Evolutionary conservation across 805 yeast species (phyloP), one percentile per base, ranked within the genome.

Genomic region (Starmerella bacillaris): DNA sequence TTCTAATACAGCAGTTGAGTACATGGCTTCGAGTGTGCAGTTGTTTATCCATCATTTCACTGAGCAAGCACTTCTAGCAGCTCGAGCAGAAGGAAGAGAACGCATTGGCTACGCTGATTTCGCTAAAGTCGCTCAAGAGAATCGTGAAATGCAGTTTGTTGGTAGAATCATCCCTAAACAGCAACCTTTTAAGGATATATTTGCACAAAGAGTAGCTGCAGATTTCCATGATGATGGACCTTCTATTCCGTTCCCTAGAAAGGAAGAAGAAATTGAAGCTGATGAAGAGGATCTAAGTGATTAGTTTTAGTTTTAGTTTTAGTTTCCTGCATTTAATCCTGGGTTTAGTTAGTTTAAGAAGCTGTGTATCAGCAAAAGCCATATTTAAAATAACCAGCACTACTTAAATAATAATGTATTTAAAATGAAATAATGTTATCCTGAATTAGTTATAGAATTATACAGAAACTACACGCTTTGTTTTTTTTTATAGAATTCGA

Each of bases 11-110:
- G 80, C 86, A 0, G 78, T 74, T n/a, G 74, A 70, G 50, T 67
- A 80, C 12, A 61, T 78, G 5, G 80, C 79, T 2, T 64, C 75
- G n/a, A 83, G 89, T 6, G 71, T 86, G 0, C 89, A 78, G 47
- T 55, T 76, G 17, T 78, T 78, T 49, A 63, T 78, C 17, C 74
- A 72, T 53, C 68, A 71, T 48, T 62, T 78, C 40, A 65, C 78
- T 1, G 80, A 74, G 49, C 79, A 75, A 49, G 83, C 89, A 0
- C 60, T 71, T 4, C 54, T 73, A 37, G 59, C 63, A 17, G 78
- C 92, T 21, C 68, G 71, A 45, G 59, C 71, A 24, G 76, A 70
- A 20, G 70, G 71, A 42, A 58, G 86, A 31, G 74, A 75, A 59
- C 74, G 73, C 44, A 56, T 79, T n/a, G 65, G 62, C 37, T 79